Percentiles rank a stretch among this genome's conserved stretches.
Conservation (phyloP, 371 early-diverging fungal genomes). For the Mucor mucedo region DNA sequence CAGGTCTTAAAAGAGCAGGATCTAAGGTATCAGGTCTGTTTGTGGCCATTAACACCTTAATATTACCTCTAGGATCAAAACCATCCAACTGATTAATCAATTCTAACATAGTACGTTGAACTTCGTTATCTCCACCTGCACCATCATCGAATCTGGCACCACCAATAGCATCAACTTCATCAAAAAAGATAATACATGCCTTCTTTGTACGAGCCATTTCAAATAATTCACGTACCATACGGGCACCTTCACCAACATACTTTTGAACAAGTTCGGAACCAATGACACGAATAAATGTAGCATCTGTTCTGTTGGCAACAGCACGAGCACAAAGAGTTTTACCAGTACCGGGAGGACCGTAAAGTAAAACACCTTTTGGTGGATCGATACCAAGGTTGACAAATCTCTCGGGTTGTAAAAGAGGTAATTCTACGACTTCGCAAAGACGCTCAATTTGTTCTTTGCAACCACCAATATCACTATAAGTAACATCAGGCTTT, state of each 20-base stretch:
- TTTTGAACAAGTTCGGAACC: slow-evolving; percentile 99
- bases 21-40: slow-evolving; percentile 99
- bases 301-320: slow-evolving; percentile 99
- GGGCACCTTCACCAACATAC: slow-evolving; percentile 99
- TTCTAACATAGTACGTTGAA: slow-evolving; percentile 99
- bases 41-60: slow-evolving; percentile 99
- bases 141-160: slow-evolving; percentile 91
- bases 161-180: slow-evolving; percentile 99
- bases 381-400: slow-evolving; percentile 99
- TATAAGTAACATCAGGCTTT: slow-evolving; percentile 99
- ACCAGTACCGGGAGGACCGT: slow-evolving; percentile 99
- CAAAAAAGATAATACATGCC: slow-evolving; percentile 98
- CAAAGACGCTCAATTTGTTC: slow-evolving; percentile 99
- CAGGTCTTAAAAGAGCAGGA: slow-evolving; percentile 96
- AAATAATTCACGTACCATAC: slow-evolving; percentile 99
- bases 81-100: slow-evolving; percentile 99
- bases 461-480: slow-evolving; percentile 99
- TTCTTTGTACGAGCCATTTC: slow-evolving; percentile 94
- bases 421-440: slow-evolving; percentile 99
- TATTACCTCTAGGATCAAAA: slow-evolving; percentile 98
- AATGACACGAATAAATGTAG: slow-evolving; percentile 99
- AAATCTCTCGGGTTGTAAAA: slow-evolving; percentile 99
- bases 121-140: slow-evolving; percentile 96
- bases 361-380: slow-evolving; percentile 98
- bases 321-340: slow-evolving; percentile 99